Conservation (phyloP, 2,329 filamentous ascomycete species). For the Rugonectria rugulosa region DNA sequence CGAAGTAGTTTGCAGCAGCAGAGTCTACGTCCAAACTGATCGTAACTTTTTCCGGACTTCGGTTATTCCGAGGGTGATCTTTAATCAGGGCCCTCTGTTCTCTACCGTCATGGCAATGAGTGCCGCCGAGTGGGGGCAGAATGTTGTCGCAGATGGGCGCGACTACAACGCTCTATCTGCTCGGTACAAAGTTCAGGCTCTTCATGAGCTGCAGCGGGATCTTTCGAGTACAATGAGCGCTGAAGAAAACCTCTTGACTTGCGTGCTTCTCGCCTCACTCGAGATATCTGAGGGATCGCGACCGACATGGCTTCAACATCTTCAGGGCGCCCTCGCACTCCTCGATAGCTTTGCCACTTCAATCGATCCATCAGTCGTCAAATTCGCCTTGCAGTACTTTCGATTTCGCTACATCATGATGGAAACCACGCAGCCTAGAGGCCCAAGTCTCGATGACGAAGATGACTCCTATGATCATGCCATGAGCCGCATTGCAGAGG, state of each 20-base stretch:
- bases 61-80: conserved; percentile 32
- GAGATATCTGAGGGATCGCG: conserved; percentile 35
- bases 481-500: conserved; percentile 21
- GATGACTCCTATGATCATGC: conserved; percentile 16
- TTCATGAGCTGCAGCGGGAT: conserved; percentile 27
- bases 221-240: conserved; percentile 21
- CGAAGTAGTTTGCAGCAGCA: conserved; percentile 33
- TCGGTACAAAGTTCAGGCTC: conserved; percentile 32
- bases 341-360: conserved; percentile 27
- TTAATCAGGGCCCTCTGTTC: conserved; percentile 25
- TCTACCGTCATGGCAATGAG: conserved; percentile 35
- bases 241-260: conserved; percentile 33
- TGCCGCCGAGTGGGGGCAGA: conserved; percentile 34
- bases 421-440: conserved; percentile 30
- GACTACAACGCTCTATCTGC: conserved; percentile 31
- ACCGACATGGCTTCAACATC: conserved; percentile 32
- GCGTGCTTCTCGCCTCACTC: conserved; percentile 32
- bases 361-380: conserved; percentile 26
- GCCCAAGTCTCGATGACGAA: background rate
- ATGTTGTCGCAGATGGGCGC: conserved; percentile 24
- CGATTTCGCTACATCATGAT: conserved; percentile 35
- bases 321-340: conserved; percentile 34
- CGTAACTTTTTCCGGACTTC: conserved; percentile 32
- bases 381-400: conserved; percentile 34
- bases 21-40: conserved; percentile 33